A percentile compares a stretch with the other conserved stretches of the same genome.
These are phyloP conservation scores for Pichia heedii DNA, from an alignment of 805 yeast species.

Conservation along the genomic window DNA sequence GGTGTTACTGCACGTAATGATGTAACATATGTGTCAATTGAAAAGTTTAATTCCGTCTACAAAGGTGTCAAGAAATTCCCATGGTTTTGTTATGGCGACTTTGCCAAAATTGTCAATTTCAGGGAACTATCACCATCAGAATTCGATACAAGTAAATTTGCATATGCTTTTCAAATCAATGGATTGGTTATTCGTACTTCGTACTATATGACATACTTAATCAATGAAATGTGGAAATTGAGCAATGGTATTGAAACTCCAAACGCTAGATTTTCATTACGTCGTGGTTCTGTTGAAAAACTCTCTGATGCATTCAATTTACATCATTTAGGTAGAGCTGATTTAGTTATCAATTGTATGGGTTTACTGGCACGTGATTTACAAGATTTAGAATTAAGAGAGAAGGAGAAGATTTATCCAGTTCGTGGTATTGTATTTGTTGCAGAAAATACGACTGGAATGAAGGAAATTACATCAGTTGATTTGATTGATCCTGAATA, in stretches of 20 bases:
- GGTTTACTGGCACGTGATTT: conserved; percentile 41
- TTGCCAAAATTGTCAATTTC: conserved; percentile 27
- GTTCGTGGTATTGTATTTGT: conserved; percentile 53
- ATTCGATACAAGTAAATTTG: conserved; percentile 24
- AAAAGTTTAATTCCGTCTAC: conserved; percentile 9
- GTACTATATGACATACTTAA: conserved; percentile 20
- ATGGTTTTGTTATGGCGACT: conserved; percentile 33
- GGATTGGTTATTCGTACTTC: conserved; percentile 23
- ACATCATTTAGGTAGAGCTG: conserved; percentile 36
- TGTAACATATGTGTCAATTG: conserved; percentile 13
- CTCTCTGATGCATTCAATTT: conserved; percentile 38
- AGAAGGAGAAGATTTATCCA: conserved; percentile 29
- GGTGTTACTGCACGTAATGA: conserved; percentile 33
- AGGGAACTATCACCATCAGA: conserved; percentile 27
- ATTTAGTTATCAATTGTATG: conserved; percentile 46
- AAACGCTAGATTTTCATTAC: conserved; percentile 37
- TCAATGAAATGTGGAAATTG: conserved; percentile 23
- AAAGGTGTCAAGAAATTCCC: conserved; percentile 21
- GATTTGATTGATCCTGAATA: conserved; percentile 13
- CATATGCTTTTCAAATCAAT: conserved; percentile 38
- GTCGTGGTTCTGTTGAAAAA: conserved; percentile 32
- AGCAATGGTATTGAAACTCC: conserved; percentile 5
- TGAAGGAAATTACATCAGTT: conserved; percentile 24
- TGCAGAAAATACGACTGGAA: conserved; percentile 32
- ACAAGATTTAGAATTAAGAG: conserved; percentile 30